Percentiles rank a stretch among this genome's conserved stretches.
These are phyloP conservation scores for Blastocystis sp. DNA, from an alignment of 352 stramenopile genomes.

Conservation along the genomic window DNA sequence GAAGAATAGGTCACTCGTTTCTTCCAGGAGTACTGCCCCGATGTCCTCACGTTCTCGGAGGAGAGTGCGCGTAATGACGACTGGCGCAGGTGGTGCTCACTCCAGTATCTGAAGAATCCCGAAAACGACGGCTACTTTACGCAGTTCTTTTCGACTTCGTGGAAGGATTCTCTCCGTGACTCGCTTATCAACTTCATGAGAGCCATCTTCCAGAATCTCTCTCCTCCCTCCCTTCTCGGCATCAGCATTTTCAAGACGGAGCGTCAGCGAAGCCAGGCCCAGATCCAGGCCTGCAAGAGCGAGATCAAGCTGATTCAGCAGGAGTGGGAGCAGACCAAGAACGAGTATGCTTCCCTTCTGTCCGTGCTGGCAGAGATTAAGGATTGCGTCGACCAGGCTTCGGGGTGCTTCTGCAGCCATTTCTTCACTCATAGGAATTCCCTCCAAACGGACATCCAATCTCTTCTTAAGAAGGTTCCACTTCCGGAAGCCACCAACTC, in stretches of 20 bases:
- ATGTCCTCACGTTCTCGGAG: constrained; percentile 29
- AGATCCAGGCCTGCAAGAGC: constrained; percentile 38
- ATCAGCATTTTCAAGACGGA: constrained; percentile 67
- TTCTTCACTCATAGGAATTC: not conserved
- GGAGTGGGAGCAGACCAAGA: constrained; percentile 9
- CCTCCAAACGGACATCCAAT: constrained; percentile 11
- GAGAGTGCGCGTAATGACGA: constrained; percentile 37
- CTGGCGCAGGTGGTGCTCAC: constrained; percentile 50
- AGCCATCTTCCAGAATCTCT: constrained; percentile 64
- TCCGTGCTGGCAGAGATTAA: constrained; percentile 26
- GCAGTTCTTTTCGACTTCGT: constrained; percentile 30
- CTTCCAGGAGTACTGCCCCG: constrained; percentile 28
- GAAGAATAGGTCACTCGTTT: constrained; percentile 26
- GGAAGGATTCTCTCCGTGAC: constrained; percentile 37
- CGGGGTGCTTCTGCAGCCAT: not conserved
- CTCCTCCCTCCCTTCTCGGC: constrained; percentile 43
- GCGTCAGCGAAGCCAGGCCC: constrained; percentile 49
- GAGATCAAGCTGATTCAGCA: constrained; percentile 30
- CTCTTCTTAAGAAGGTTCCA: constrained; percentile 1
- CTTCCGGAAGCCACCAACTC: not conserved
- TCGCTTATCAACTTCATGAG: constrained; percentile 54
- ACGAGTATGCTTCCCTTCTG: constrained; percentile 7
- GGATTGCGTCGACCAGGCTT: constrained; percentile 10
- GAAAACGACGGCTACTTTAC: constrained; percentile 61
- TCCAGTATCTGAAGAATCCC: constrained; percentile 10